These are phyloP conservation scores for Dendryphion nanum DNA, from an alignment of 2,329 filamentous ascomycete species.

Conservation along the genomic window DNA sequence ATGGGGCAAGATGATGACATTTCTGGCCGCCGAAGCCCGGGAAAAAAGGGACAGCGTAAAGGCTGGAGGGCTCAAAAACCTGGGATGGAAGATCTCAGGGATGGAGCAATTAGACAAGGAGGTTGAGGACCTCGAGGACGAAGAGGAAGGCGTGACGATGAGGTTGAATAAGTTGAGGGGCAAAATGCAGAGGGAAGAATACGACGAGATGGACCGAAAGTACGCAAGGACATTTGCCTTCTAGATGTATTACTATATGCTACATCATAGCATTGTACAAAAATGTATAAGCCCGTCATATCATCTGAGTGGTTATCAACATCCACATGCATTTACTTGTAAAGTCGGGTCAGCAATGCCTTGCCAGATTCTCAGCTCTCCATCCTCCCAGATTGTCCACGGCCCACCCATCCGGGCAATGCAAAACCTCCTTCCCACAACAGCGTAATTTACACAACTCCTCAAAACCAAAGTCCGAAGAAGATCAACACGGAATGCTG, in stretches of 20 bases:
- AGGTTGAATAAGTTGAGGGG: slow-evolving; percentile 34
- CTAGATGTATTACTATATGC: slow-evolving; percentile 15
- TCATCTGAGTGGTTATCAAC: too few relatives aligned
- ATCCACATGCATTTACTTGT: too few relatives aligned
- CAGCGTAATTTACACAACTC: too few relatives aligned
- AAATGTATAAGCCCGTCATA: too few relatives aligned
- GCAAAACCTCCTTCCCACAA: too few relatives aligned
- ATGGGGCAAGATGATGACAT: slow-evolving; percentile 77
- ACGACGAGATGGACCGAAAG: slow-evolving; percentile 35
- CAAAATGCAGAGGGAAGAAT: slow-evolving; percentile 33
- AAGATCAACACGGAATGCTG: too few relatives aligned
- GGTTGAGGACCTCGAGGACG: slow-evolving; percentile 32
- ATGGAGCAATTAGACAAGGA: slow-evolving; percentile 25
- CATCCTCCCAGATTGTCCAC: too few relatives aligned
- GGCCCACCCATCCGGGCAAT: too few relatives aligned
- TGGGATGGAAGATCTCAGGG: slow-evolving; percentile 28
- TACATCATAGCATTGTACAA: too few relatives aligned
- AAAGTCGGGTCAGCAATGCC: too few relatives aligned
- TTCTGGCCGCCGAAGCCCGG: slow-evolving; percentile 54
- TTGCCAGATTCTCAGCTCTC: too few relatives aligned
- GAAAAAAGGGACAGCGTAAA: slow-evolving; percentile 25
- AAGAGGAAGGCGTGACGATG: slow-evolving; percentile 34
- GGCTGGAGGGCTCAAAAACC: slow-evolving; percentile 14
- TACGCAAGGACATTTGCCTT: slow-evolving; percentile 37
- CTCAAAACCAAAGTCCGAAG: too few relatives aligned